Conservation (phyloP, 163 green algal genomes). For the Scenedesmus sp. region DNA sequence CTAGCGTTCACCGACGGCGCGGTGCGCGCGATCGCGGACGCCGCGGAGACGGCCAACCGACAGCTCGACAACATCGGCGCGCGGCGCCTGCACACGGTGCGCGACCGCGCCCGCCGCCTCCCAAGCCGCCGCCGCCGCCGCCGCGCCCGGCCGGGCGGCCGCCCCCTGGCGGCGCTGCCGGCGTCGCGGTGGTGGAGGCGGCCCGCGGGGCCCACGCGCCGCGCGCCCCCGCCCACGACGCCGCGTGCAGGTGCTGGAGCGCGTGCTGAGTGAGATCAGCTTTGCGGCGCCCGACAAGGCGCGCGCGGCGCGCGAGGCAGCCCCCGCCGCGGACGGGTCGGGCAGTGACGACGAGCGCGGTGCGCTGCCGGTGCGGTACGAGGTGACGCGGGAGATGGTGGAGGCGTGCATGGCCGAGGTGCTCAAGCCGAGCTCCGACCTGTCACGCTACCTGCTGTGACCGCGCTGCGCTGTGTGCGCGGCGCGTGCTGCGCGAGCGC, state of each 20-base stretch:
- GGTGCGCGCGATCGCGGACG: constrained; percentile 69
- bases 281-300: constrained; percentile 88
- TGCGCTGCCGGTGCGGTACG: constrained; percentile 50
- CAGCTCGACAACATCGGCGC: constrained; percentile 94
- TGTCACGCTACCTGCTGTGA: constrained; percentile 83
- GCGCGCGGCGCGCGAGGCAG: constrained; percentile 48
- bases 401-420: constrained; percentile 75
- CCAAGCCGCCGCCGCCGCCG: too few species aligned
- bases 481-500: too few species aligned
- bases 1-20: constrained; percentile 80
- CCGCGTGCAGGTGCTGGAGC: too few species aligned
- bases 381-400: constrained; percentile 78
- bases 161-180: too few species aligned
- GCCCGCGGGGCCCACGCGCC: too few species aligned
- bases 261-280: constrained; percentile 92
- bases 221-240: too few species aligned
- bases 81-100: constrained; percentile 90
- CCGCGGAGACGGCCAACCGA: constrained; percentile 85
- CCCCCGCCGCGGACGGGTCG: constrained; percentile 39
- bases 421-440: constrained; percentile 86
- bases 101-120: too few species aligned
- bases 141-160: too few species aligned
- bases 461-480: too few species aligned
- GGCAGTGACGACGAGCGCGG: background rate
- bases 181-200: too few species aligned